Evolutionary conservation across 345 rosid genomes (phyloP).

Genomic region (Xanthoceras sorbifolium): DNA sequence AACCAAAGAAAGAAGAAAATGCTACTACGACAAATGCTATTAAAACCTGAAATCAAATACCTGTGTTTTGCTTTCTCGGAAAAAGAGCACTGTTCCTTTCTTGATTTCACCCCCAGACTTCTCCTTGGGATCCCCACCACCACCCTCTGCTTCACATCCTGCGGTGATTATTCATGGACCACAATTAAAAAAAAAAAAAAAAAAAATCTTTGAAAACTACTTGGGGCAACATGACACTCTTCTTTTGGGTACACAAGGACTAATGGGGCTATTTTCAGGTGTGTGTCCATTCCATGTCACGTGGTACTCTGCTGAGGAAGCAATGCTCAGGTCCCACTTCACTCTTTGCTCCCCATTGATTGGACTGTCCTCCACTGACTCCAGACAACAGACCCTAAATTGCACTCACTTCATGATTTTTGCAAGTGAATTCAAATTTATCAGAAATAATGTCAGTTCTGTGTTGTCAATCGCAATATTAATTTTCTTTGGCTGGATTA

Average conservation of each 20-base stretch:
- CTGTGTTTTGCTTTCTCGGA: constrained; percentile 6
- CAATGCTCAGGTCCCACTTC: constrained; percentile 13
- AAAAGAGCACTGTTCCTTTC: constrained; percentile 22
- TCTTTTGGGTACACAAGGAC: neutral
- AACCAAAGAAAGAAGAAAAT: neutral
- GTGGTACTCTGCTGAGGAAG: constrained; percentile 27
- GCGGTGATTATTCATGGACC: constrained; percentile 10
- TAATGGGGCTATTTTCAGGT: constrained; percentile 12
- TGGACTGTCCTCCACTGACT: neutral
- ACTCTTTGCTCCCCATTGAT: constrained; percentile 19
- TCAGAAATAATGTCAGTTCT: too few relatives aligned
- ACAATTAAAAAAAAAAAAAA: neutral
- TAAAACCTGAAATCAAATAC: neutral
- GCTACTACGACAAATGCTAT: neutral
- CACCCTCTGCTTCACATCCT: neutral
- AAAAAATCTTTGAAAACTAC: neutral
- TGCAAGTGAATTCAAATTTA: neutral
- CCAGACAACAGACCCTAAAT: neutral
- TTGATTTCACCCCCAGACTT: neutral
- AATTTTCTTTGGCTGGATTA: neutral
- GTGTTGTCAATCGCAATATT: neutral
- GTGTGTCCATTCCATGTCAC: constrained; percentile 28
- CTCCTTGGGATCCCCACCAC: constrained; percentile 6
- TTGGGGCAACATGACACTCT: neutral
- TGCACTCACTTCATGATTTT: neutral